Conservation (phyloP, 345 rosid species). For the Salix caprea region DNA sequence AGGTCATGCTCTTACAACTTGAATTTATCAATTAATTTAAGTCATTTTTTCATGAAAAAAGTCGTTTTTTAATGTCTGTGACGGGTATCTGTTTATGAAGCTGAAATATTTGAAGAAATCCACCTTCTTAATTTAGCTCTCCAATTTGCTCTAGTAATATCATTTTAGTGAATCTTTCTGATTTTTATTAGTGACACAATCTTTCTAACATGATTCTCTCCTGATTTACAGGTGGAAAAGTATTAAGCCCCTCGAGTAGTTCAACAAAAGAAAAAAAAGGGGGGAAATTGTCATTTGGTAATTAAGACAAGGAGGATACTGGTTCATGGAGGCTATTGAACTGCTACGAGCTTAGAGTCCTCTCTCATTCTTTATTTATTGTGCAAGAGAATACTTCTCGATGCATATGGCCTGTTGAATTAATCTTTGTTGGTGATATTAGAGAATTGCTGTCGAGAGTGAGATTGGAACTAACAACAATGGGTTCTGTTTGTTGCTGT, state of each 20-base stretch:
- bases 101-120: background rate
- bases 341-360: conserved; percentile 59
- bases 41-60: background rate
- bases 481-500: conserved; percentile 94
- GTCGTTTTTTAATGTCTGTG: background rate
- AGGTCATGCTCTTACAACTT: background rate
- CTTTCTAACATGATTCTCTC: conserved; percentile 5
- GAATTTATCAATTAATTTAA: conserved; percentile 7
- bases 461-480: conserved; percentile 37
- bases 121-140: background rate
- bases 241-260: conserved; percentile 6
- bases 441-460: conserved; percentile 16
- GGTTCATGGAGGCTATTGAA: conserved; percentile 37
- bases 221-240: conserved; percentile 34
- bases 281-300: conserved; percentile 5
- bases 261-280: conserved; percentile 1
- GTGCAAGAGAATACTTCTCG: conserved; percentile 13
- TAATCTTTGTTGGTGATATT: conserved; percentile 19
- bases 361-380: conserved; percentile 30
- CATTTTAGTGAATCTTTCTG: background rate
- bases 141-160: background rate
- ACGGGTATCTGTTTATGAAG: background rate
- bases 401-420: conserved; percentile 9
- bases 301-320: conserved; percentile 49
- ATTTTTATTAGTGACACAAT: conserved; percentile 1